Evolutionary conservation across 2,329 filamentous ascomycete species (phyloP).

Genomic region (Colletotrichum orchidophilum): DNA sequence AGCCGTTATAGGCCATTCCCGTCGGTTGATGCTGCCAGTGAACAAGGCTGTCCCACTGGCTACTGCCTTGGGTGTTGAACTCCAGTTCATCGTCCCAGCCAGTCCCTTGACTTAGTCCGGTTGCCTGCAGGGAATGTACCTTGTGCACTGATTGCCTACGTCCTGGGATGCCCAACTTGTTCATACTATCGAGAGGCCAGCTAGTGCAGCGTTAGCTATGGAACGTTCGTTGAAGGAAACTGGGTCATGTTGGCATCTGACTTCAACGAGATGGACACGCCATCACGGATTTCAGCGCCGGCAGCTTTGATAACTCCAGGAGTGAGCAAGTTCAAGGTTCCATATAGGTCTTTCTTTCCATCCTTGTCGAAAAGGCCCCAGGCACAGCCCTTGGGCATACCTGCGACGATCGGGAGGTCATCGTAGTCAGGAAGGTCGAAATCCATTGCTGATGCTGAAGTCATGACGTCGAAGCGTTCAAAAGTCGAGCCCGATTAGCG

Average conservation of each 20-base stretch:
- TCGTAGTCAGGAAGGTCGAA: slow-evolving; percentile 54
- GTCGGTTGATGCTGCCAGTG: slow-evolving; percentile 56
- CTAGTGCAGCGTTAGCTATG: slow-evolving; percentile 39
- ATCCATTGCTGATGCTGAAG: neutral
- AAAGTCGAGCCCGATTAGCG: neutral
- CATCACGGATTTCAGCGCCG: slow-evolving; percentile 53
- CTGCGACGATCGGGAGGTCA: slow-evolving; percentile 50
- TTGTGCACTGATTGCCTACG: slow-evolving; percentile 49
- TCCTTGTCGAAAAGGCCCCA: slow-evolving; percentile 64
- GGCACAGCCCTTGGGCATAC: slow-evolving; percentile 57
- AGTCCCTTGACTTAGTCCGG: slow-evolving; percentile 38
- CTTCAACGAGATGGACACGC: slow-evolving; percentile 64
- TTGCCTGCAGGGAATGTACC: slow-evolving; percentile 44
- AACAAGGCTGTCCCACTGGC: slow-evolving; percentile 65
- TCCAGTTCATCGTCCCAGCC: slow-evolving; percentile 60
- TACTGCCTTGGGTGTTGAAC: slow-evolving; percentile 65
- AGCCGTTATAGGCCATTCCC: slow-evolving; percentile 60
- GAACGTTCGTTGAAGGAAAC: too few relatives aligned
- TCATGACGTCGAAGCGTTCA: neutral
- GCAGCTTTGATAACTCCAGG: slow-evolving; percentile 53
- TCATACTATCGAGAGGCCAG: slow-evolving; percentile 54
- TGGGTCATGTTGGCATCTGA: slow-evolving; percentile 38
- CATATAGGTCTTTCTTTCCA: slow-evolving; percentile 58
- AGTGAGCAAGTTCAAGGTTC: slow-evolving; percentile 63
- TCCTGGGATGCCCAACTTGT: slow-evolving; percentile 45